phyloP scores from a whole-genome alignment of 1,284 basidiomycete genomes.

The Boletus mariae region DNA sequence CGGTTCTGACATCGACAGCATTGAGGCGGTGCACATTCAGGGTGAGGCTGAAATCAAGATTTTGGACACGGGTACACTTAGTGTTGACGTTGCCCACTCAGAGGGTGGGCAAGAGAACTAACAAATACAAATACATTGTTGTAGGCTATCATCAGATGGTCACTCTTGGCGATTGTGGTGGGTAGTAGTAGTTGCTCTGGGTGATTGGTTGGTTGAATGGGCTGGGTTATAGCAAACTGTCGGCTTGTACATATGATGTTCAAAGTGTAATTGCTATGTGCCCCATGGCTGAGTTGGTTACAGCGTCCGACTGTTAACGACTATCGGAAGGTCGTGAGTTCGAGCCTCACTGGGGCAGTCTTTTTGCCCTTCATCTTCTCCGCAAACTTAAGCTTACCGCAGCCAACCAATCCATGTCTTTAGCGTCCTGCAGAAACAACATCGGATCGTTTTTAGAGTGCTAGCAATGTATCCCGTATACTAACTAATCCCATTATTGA shows the following conservation, averaged over 20 bases:
- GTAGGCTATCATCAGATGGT: no score
- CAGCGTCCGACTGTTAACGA: slow-evolving; percentile 74
- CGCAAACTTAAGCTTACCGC: no score
- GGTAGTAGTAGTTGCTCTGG: no score
- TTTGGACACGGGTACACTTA: not conserved
- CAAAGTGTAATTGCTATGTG: slow-evolving; percentile 28
- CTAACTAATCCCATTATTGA: slow-evolving; percentile 2
- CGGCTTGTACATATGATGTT: no score
- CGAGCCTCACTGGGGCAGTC: slow-evolving; percentile 69
- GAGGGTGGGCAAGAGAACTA: not conserved
- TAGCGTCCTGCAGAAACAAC: not conserved
- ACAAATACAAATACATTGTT: no score
- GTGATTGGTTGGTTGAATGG: no score
- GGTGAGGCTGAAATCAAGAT: not conserved
- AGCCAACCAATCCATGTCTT: no score
- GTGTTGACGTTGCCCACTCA: not conserved
- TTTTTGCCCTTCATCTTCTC: not conserved
- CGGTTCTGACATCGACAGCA: not conserved
- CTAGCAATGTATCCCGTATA: slow-evolving; percentile 6
- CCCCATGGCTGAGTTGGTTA: slow-evolving; percentile 82
- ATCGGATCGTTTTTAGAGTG: not conserved
- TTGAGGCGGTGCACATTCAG: not conserved
- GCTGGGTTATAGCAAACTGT: no score
- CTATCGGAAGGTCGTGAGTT: slow-evolving; percentile 73
- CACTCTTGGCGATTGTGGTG: no score